These are phyloP conservation scores for Fusarium floridanum DNA, from an alignment of 2,329 filamentous ascomycete genomes.

Conservation along the genomic window DNA sequence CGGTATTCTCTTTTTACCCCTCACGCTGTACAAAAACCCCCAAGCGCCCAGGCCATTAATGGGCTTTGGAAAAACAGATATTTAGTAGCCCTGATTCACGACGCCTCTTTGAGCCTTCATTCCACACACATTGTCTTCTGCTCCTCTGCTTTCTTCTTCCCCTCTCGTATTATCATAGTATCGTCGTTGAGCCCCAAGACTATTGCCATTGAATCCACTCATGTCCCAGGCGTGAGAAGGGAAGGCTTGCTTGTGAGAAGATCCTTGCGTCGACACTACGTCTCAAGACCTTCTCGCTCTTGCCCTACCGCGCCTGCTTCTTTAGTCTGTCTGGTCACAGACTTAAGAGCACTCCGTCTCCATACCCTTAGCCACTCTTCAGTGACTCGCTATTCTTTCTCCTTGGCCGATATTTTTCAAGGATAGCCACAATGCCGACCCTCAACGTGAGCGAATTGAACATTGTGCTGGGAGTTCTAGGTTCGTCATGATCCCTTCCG, in stretches of 20 bases:
- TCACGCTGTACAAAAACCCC: conserved; percentile 30
- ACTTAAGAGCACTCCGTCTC: not conserved
- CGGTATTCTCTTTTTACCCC: not conserved
- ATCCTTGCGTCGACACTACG: not conserved
- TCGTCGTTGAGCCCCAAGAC: not conserved
- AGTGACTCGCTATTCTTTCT: not conserved
- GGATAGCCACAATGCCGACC: conserved; percentile 11
- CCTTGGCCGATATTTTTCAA: conserved; percentile 1
- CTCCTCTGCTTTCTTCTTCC: not conserved
- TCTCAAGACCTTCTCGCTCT: not conserved
- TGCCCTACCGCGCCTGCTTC: not conserved
- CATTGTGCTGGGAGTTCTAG: conserved; percentile 59
- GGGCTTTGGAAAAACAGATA: not conserved
- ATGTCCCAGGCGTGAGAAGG: not conserved
- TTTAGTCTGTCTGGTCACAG: not conserved
- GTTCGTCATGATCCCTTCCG: conserved; percentile 46
- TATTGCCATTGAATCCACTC: not conserved
- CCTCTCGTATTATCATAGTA: not conserved
- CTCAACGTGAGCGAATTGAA: conserved; percentile 65
- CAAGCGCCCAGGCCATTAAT: conserved; percentile 11
- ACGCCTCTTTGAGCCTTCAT: not conserved
- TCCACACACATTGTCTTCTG: not conserved
- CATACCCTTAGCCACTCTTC: not conserved
- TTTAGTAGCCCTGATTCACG: conserved; percentile 7
- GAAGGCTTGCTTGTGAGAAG: not conserved